These are phyloP conservation scores for Volutella citrinella DNA, from an alignment of 2,329 filamentous ascomycete species.

Conservation along the genomic window DNA sequence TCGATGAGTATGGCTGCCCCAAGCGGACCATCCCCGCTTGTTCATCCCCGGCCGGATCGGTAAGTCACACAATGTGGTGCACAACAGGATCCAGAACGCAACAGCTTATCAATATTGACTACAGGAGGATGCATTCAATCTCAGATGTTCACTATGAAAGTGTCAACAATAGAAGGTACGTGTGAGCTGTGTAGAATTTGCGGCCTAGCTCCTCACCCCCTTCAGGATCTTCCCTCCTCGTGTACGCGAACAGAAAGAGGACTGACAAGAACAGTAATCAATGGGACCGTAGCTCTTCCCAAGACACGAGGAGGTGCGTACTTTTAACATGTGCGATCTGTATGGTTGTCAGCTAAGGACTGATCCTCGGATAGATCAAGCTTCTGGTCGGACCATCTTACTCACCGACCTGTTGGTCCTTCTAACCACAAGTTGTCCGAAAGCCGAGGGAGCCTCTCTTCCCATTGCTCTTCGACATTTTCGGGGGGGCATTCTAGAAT, in stretches of 20 bases:
- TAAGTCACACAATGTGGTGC: constrained; percentile 11
- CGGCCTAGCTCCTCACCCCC: too few relatives aligned
- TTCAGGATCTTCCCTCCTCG: too few relatives aligned
- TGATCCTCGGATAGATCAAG: too few relatives aligned
- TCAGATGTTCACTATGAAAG: constrained; percentile 19
- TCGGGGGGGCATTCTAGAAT: constrained; percentile 50
- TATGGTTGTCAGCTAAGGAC: too few relatives aligned
- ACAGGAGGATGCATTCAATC: constrained; percentile 17
- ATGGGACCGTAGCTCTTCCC: too few relatives aligned
- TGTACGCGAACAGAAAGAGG: too few relatives aligned
- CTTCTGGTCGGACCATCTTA: constrained; percentile 20
- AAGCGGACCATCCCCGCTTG: constrained; percentile 16
- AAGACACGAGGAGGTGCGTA: too few relatives aligned
- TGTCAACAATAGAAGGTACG: constrained; percentile 20
- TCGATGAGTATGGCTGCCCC: constrained; percentile 12
- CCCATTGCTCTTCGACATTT: constrained; percentile 43
- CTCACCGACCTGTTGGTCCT: constrained; percentile 2
- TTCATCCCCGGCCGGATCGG: constrained; percentile 21
- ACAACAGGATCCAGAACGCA: too few relatives aligned
- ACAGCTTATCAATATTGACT: too few relatives aligned
- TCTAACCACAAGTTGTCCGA: constrained; percentile 38
- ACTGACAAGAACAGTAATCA: too few relatives aligned
- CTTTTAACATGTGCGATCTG: too few relatives aligned
- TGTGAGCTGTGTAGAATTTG: too few relatives aligned
- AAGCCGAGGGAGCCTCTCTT: constrained; percentile 52